Base-by-base conservation (phyloP, 306 rosid genomes). In the Vigna unguiculata region DNA sequence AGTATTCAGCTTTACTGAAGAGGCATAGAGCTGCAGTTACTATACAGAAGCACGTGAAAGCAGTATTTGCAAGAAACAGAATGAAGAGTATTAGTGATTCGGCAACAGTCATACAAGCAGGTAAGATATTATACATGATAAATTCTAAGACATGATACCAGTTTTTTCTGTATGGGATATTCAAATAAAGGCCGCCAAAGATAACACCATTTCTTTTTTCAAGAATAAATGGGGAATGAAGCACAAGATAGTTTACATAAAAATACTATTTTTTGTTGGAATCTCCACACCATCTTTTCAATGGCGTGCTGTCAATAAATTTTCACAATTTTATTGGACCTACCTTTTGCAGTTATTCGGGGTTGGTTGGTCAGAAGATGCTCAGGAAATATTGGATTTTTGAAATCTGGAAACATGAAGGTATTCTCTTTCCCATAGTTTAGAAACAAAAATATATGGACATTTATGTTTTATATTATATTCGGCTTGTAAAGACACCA, bases 321-420 rank as follows among this genome's bases (percentile, higher is more conserved):
- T 76, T 83, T 65, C 40, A 59, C 67, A 49, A 67, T 66, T 81
- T 69, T 63, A 60, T 80, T 52, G 20, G 57, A 24, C 16, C 52
- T 62, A 69, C 24, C 30, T 68, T 64, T 83, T 77, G 85, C 88
- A 93, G 98, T 85, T 79, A 85, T 88, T 61, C 97, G 96, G 71
- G 98, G 98, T 75, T 93, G 91, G 93, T 62, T 90, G 77, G 96
- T 90, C 78, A 81, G 97, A 77, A 83, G 91, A 85, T 93, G 91
- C 93, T 93, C 98, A 48, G 93, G 94, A 55, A 88, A 89, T 78
- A 81, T 90, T 75, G 97, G 92, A 79, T 81, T 85, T 47, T 48
- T 81, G 85, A 87, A 81, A 55, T 80, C 84, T 49, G 82, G 87
- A 30, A 86, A 83, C 77, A 58, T 55, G 55, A 82, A 86, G 97